Evolutionary conservation across 768 basidiomycete genomes (phyloP).

Genomic region (Nidularia pulvinata): DNA sequence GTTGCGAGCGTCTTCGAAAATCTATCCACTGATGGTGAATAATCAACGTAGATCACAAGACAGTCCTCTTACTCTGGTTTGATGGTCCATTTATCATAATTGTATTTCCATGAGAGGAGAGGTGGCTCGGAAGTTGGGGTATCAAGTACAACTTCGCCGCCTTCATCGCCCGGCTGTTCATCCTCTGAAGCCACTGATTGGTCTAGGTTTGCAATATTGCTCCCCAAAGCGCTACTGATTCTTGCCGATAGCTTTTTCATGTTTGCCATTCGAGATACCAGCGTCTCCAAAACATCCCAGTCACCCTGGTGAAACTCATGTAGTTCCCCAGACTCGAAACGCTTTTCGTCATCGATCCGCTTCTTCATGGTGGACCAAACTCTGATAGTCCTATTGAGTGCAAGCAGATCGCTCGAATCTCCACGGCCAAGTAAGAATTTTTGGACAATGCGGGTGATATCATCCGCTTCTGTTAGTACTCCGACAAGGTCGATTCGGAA

Average conservation of each 20-base stretch:
- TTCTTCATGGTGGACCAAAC: constrained; percentile 55
- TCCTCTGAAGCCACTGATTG: too few relatives aligned
- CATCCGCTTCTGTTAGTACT: constrained; percentile 58
- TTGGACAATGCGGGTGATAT: constrained; percentile 76
- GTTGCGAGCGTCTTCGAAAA: constrained; percentile 54
- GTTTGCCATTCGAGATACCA: constrained; percentile 51
- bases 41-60: not conserved
- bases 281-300: constrained; percentile 37
- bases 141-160: too few relatives aligned
- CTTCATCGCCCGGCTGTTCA: too few relatives aligned
- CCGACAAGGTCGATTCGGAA: constrained; percentile 64
- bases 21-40: constrained; percentile 28
- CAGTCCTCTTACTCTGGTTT: constrained; percentile 55
- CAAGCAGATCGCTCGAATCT: constrained; percentile 60
- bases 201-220: constrained; percentile 53
- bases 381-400: constrained; percentile 61
- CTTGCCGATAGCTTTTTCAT: constrained; percentile 51
- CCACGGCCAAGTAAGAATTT: constrained; percentile 73
- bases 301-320: constrained; percentile 18
- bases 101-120: too few relatives aligned
- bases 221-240: constrained; percentile 57
- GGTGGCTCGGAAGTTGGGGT: too few relatives aligned
- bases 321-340: constrained; percentile 41
- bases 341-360: constrained; percentile 55
- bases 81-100: constrained; percentile 59